Evolutionary conservation across 2,329 filamentous ascomycete species (phyloP).

Genomic region (Coniochaeta prunicola): DNA sequence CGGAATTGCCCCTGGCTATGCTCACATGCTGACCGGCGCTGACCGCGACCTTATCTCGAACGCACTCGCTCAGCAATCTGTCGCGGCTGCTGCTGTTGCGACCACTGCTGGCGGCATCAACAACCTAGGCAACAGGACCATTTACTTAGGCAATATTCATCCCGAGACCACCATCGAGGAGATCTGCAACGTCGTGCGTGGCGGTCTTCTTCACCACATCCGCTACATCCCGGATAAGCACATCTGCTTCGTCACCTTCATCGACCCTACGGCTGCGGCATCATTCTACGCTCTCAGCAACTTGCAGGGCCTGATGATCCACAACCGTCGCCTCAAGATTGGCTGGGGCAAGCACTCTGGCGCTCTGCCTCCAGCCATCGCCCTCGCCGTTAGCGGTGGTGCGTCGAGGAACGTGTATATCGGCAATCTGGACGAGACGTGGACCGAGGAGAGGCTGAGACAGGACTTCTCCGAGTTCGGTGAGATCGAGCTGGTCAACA

Average conservation of each 20-base stretch:
- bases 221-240: slow-evolving; percentile 99
- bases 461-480: slow-evolving; percentile 97
- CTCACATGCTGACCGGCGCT: slow-evolving; percentile 90
- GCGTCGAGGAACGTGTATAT: slow-evolving; percentile 98
- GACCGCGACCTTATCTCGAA: slow-evolving; percentile 96
- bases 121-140: slow-evolving; percentile 94
- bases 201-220: slow-evolving; percentile 93
- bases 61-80: slow-evolving; percentile 92
- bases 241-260: slow-evolving; percentile 99
- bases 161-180: slow-evolving; percentile 98
- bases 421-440: slow-evolving; percentile 93
- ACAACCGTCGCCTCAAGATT: slow-evolving; percentile 95
- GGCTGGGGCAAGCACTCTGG: slow-evolving; percentile 99
- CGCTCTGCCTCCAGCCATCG: slow-evolving; percentile 89
- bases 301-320: slow-evolving; percentile 96
- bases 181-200: slow-evolving; percentile 97
- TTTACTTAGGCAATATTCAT: slow-evolving; percentile 97
- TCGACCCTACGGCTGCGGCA: slow-evolving; percentile 93
- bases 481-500: slow-evolving; percentile 96
- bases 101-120: slow-evolving; percentile 95
- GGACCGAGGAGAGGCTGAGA: slow-evolving; percentile 90
- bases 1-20: slow-evolving; percentile 92
- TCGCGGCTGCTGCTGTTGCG: slow-evolving; percentile 91
- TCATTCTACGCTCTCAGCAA: slow-evolving; percentile 98
- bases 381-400: slow-evolving; percentile 89